Base-by-base conservation (phyloP, 2,329 filamentous ascomycete species). In the Aspergillus calidoustus region DNA sequence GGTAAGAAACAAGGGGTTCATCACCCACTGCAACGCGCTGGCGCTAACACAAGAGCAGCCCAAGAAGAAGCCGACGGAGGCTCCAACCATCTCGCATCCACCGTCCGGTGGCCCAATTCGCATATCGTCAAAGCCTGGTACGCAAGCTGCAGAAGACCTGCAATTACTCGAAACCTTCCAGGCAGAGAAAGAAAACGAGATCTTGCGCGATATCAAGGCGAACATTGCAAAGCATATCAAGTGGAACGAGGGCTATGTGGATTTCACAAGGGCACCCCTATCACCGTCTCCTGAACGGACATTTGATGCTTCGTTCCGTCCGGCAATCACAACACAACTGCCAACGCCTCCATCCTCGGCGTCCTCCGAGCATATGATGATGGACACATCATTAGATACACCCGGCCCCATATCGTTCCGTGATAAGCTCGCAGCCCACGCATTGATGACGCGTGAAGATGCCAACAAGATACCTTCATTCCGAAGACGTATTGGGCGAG, bases 211-310 rank as follows among this genome's bases (percentile, higher is more conserved):
- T 72, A 92, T 98, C 74, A 91, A 96, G 76, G 87, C 87, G 69
- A 94, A 96, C 78, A 88, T 96, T 58, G 86, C 90, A 70, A 94
- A 95, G 78, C 94, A 97, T 79, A 87, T 90, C 69, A 89, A 91
- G 75, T 97, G 94, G 93, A 97, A 97, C 78, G 85, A 91, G 70
- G 90, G 91, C 72, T 93, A 92, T 81, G 86, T 96, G 71, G 93
- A 98, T 80, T 85, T 93, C 74, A 97, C 94, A 64, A 88, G 89
- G 80, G 89, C 89, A 67, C 93, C 94, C 54, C 85, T 98, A 67
- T 92, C 91, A 54, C 93, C 93, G 23, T 87, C 91, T 48, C 83
- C 87, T 71, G 89, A 92, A 62, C 83, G 86, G 67, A 82, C 80
- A 47, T 82, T 82, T 68, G 84, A 89, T 65, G 78, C 83, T 61